Conservation (phyloP, 108 stramenopile genomes). For the Pseudonitzschia delicatissima region DNA sequence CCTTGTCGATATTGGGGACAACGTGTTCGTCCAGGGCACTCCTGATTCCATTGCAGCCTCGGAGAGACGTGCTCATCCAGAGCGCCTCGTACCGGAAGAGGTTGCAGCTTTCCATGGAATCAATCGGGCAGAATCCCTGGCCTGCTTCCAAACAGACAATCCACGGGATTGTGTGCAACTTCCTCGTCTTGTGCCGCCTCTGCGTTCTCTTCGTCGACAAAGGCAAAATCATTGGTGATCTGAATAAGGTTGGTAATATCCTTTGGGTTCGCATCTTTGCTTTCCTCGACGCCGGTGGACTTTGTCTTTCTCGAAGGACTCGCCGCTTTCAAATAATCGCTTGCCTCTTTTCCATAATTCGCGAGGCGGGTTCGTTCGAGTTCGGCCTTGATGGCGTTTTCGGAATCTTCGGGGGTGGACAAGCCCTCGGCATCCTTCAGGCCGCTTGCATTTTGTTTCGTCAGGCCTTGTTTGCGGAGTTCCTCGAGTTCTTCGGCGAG, state of each 20-base stretch:
- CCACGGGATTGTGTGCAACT: neutral
- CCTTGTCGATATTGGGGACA: neutral
- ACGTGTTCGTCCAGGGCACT: neutral
- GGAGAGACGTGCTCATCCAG: neutral
- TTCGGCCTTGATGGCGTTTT: constrained; percentile 3
- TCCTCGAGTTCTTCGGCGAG: constrained; percentile 36
- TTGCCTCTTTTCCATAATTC: constrained; percentile 29
- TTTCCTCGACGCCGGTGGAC: too few species aligned
- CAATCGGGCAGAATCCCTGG: neutral
- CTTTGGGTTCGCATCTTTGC: too few species aligned
- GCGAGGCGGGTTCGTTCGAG: neutral
- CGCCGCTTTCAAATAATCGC: too few species aligned
- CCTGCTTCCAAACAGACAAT: neutral
- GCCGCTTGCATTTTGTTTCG: constrained; percentile 19
- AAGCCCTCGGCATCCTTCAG: constrained; percentile 24
- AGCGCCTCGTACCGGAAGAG: neutral
- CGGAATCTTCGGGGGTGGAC: constrained; percentile 34
- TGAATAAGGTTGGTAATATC: neutral
- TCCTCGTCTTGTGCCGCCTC: too few species aligned
- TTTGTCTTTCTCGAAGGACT: too few species aligned
- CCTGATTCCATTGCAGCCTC: too few species aligned
- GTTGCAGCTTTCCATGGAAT: neutral
- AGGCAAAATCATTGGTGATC: neutral
- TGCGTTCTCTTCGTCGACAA: neutral
- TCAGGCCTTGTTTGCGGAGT: constrained; percentile 11